A percentile compares a stretch with the other conserved stretches of the same genome.
These are phyloP conservation scores for Arthrobotrys entomopaga DNA, from an alignment of 2,329 filamentous ascomycete genomes.

Conservation along the genomic window DNA sequence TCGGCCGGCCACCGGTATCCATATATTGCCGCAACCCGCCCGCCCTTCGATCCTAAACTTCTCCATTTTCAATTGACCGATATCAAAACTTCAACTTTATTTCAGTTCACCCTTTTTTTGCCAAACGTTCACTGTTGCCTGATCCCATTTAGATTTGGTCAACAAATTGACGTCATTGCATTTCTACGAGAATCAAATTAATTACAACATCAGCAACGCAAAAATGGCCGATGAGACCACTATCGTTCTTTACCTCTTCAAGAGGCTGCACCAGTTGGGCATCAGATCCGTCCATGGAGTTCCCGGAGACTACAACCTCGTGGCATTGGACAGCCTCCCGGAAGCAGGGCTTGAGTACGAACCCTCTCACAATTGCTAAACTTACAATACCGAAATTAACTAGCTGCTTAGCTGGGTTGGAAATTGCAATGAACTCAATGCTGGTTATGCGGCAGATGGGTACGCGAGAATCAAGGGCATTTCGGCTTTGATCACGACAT, in stretches of 20 bases:
- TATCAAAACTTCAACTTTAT: no score
- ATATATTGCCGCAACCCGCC: no score
- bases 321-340: conserved; percentile 73
- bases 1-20: no score
- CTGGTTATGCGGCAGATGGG: conserved; percentile 81
- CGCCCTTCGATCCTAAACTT: no score
- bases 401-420: conserved; percentile 59
- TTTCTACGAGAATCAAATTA: background rate
- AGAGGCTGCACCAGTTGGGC: conserved; percentile 72
- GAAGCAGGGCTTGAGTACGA: conserved; percentile 66
- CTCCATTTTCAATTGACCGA: no score
- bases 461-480: conserved; percentile 79
- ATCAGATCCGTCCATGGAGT: conserved; percentile 74
- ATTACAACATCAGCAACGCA: conserved; percentile 41
- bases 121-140: no score
- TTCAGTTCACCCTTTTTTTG: no score
- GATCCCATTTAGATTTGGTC: no score
- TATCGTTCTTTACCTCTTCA: conserved; percentile 70
- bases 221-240: conserved; percentile 53
- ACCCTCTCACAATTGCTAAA: conserved; percentile 62
- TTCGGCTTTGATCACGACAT: conserved; percentile 76
- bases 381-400: background rate
- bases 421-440: conserved; percentile 78
- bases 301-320: conserved; percentile 79
- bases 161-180: conserved; percentile 19